Percentiles rank a stretch among this genome's conserved stretches.
Conservation (phyloP, 1,139 yeast species). For the Nakaseomyces sp. region DNA sequence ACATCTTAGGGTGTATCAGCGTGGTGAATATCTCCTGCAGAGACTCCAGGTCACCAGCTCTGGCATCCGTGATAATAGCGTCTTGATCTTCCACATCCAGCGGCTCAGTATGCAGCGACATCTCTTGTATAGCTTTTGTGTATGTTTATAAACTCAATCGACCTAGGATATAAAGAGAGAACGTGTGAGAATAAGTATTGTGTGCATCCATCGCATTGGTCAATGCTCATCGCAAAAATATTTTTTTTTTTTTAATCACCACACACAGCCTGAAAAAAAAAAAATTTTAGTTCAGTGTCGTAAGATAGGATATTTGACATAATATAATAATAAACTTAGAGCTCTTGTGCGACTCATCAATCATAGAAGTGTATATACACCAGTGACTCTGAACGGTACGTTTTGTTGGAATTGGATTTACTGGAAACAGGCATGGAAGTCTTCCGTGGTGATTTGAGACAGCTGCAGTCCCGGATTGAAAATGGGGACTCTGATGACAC, state of each 20-base stretch:
- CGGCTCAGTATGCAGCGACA: slow-evolving; percentile 32
- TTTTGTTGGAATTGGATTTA: too few species aligned
- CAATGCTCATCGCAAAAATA: neutral
- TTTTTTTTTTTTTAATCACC: neutral
- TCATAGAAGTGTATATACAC: too few species aligned
- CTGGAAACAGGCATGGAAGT: neutral
- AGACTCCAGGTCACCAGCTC: slow-evolving; percentile 77
- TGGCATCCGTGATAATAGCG: slow-evolving; percentile 69
- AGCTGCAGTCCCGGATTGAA: neutral
- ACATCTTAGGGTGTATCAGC: slow-evolving; percentile 43
- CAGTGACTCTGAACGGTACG: too few species aligned
- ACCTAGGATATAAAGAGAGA: too few species aligned
- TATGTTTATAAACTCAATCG: too few species aligned
- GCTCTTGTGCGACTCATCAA: too few species aligned
- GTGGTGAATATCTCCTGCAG: slow-evolving; percentile 59
- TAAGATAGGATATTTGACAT: too few species aligned
- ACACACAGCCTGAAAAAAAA: too few species aligned
- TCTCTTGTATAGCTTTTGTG: slow-evolving; percentile 1
- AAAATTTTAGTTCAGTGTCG: too few species aligned
- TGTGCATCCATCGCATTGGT: too few species aligned
- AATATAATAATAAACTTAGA: too few species aligned
- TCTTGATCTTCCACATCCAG: slow-evolving; percentile 67
- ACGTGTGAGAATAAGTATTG: too few species aligned
- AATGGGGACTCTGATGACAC: neutral
- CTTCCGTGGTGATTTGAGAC: neutral